phyloP scores from a whole-genome alignment of 2,329 filamentous ascomycete genomes.

The Aspergillus fructus region DNA sequence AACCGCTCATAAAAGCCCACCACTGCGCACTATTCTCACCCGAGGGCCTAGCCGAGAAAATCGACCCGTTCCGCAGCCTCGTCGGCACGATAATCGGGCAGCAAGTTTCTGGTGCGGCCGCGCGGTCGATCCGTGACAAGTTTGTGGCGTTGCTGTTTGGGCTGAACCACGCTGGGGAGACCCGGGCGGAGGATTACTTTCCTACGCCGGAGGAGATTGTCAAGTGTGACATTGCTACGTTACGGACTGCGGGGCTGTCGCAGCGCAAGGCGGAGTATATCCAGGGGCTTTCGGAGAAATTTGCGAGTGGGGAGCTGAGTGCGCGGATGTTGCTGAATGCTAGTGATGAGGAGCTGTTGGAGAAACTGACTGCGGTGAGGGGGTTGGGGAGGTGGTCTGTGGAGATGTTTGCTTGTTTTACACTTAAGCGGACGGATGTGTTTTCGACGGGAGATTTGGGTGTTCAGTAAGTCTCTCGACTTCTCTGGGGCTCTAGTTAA shows the following conservation, averaged over 20 bases:
- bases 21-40: constrained; percentile 78
- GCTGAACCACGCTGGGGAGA: constrained; percentile 25
- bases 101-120: constrained; percentile 91
- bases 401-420: constrained; percentile 98
- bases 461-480: constrained; percentile 63
- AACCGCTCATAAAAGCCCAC: constrained; percentile 69
- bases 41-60: constrained; percentile 75
- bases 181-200: constrained; percentile 50
- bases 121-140: constrained; percentile 81
- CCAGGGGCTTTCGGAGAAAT: constrained; percentile 79
- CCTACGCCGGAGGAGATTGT: constrained; percentile 75
- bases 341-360: constrained; percentile 80
- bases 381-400: constrained; percentile 89
- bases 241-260: constrained; percentile 84
- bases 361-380: constrained; percentile 78
- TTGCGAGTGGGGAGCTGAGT: constrained; percentile 70
- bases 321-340: constrained; percentile 74
- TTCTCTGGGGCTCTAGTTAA: neutral
- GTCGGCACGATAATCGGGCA: constrained; percentile 90
- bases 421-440: constrained; percentile 90
- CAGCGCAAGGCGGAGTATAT: constrained; percentile 97
- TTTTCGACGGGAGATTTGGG: constrained; percentile 91
- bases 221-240: constrained; percentile 58
- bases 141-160: constrained; percentile 71
- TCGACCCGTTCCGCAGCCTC: constrained; percentile 85